Evolutionary conservation across 2,329 filamentous ascomycete species (phyloP).

Genomic region (Fusarium succisae): DNA sequence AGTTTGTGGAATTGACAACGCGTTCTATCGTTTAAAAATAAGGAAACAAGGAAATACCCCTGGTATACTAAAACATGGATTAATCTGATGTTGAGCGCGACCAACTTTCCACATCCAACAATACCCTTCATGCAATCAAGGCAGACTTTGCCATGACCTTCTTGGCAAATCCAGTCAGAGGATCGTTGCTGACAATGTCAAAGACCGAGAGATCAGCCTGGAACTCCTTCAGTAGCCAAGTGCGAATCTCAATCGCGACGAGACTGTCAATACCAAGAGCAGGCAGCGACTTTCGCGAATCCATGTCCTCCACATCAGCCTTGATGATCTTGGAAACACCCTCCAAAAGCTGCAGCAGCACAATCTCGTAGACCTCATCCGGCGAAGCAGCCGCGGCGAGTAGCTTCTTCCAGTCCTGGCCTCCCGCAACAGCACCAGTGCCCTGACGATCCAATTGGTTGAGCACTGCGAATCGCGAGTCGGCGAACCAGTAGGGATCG

Average conservation of each 20-base stretch:
- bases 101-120: fast-evolving
- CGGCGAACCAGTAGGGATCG: not conserved
- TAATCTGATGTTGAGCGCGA: fast-evolving
- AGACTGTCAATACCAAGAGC: not conserved
- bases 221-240: not conserved
- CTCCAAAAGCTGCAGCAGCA: not conserved
- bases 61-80: fast-evolving
- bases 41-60: not conserved
- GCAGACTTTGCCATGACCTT: not conserved
- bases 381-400: not conserved
- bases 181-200: not conserved
- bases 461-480: not conserved
- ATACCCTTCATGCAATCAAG: not conserved
- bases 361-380: not conserved
- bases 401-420: not conserved
- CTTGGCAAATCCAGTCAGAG: not conserved
- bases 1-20: not conserved
- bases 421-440: not conserved
- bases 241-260: not conserved
- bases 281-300: not conserved
- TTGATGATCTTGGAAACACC: not conserved
- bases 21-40: not conserved
- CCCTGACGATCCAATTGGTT: not conserved
- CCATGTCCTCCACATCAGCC: not conserved
- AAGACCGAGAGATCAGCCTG: not conserved